Evolutionary conservation across 2,329 filamentous ascomycete species (phyloP), one percentile per base, ranked within the genome.

Genomic region (Sclerotinia spermophila): DNA sequence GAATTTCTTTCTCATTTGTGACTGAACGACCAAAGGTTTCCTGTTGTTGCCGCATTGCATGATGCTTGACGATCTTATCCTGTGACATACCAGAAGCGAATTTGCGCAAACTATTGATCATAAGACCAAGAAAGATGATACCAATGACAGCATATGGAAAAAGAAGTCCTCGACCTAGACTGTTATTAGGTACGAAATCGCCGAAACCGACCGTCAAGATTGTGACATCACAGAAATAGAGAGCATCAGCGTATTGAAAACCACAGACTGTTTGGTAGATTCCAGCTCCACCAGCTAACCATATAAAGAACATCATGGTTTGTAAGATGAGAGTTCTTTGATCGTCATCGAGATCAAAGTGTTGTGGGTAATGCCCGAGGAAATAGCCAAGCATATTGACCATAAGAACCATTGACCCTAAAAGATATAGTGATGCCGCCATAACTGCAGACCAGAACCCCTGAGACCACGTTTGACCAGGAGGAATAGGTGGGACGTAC

Each of bases 381-480:
- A 90, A 87, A 73, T 90, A 91, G 2, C 89, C 89, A 27, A 90
- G 79, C 87, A 92, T 90, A 74, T 92, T 92, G 72, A 90, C 79
- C 84, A 91, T 88, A 0, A 92, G 80, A 13, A 90, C 82, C 78
- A 87, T 82, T 8, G 86, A 87, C 72, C 89, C 87, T 24, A 90
- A 77, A 56, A 89, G 82, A 78, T 92, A 92, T 13, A 91, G 82
- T 1, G 82, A 79, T 2, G 89, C 87, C 0, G 89, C 89, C 33
- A 90, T 85, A 19, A 92, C 83, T 1, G 87, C 90, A 76, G 91
- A 88, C 88, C 89, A 92, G 76, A 87, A 92, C 0, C 89, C 89
- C 77, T 92, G 88, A 0, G 88, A 90, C 77, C 90, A 91, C 76
- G 75, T 85, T 78, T 59, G 85, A 81, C 56, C 83, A 71, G 71